These are phyloP conservation scores for Laburnicola sp. DNA, from an alignment of 2,329 filamentous ascomycete genomes.

Conservation along the genomic window DNA sequence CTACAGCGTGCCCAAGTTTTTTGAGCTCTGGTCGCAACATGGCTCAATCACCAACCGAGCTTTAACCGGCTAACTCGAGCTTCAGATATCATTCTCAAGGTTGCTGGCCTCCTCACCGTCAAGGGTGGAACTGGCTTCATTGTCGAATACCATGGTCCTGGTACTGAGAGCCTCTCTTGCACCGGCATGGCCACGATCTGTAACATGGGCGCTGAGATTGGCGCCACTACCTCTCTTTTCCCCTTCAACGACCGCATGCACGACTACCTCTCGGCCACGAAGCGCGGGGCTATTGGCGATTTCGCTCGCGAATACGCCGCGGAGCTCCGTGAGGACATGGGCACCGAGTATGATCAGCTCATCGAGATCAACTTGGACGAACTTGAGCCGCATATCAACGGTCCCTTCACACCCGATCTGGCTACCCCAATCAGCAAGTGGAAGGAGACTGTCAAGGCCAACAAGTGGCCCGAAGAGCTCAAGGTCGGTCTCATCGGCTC, in stretches of 20 bases:
- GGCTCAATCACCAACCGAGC: too few species aligned
- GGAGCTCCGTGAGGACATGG: constrained; percentile 33
- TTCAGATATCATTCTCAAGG: constrained; percentile 46
- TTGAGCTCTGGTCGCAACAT: too few species aligned
- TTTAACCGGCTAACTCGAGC: too few species aligned
- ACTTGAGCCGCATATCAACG: constrained; percentile 44
- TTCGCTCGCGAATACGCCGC: constrained; percentile 27
- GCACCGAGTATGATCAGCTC: constrained; percentile 38
- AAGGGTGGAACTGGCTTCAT: constrained; percentile 43
- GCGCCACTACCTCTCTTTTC: constrained; percentile 45
- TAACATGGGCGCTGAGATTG: constrained; percentile 47
- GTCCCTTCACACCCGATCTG: constrained; percentile 78
- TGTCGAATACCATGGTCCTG: constrained; percentile 45
- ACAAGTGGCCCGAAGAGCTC: constrained; percentile 94
- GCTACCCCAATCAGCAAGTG: constrained; percentile 98
- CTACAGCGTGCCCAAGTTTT: too few species aligned
- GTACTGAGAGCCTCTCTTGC: constrained; percentile 34
- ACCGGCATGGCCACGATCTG: constrained; percentile 47
- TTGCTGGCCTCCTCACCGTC: constrained; percentile 42
- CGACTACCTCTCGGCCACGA: constrained; percentile 38
- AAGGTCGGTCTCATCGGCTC: constrained; percentile 97
- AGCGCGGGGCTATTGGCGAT: constrained; percentile 27
- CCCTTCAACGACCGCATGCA: constrained; percentile 42
- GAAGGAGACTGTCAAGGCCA: constrained; percentile 87
- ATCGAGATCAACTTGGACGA: constrained; percentile 43